Evolutionary conservation across 768 basidiomycete species (phyloP), one percentile per base, ranked within the genome.

Genomic region (Pulveroboletus sp.): DNA sequence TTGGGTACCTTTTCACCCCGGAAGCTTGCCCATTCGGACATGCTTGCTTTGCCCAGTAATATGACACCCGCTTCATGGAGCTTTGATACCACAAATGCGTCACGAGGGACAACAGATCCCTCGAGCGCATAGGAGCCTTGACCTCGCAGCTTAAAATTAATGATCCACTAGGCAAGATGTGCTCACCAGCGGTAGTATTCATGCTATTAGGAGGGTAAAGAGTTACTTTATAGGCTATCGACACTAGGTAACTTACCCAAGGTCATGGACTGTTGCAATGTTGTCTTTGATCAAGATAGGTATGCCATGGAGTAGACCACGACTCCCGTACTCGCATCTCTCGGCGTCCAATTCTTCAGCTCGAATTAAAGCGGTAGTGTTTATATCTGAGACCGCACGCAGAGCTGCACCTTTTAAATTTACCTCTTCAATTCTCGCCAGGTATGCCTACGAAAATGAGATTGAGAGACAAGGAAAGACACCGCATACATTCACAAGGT

Each of bases 351-450:
- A 64, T 0, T 63, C 69, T 2, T 74, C 78, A 11, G 84, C 84
- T 55, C 76, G 72, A 13, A 46, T 57, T 9, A 84, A 67, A 3
- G 82, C 82, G 7, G 71, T 73, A 0, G 78, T 73, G 41, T 81
- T 86, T 1, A 69, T 67, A 49, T 86, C 84, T 13, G 83, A 66
- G 5, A 86, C 73, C 1, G 83, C 83, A 9, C 74, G 78, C 8
- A 86, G 65, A 39, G 65, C 65, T 10, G 82, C 77, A 2, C 83
- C 82, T 49, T 79, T 69, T 15, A 77, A 57, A 57, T 86, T 85
- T n/a, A 86, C 84, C 58, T 86, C 79, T 5, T 83, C 79, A 24
- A 85, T 84, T 2, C 84, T 74, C 10, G 78, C 76, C 55, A 85
- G 71, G 61, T 86, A 86, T 3, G 82, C 81, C 83, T 85, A 28